Evolutionary conservation across 495 filamentous ascomycete genomes (phyloP).

Genomic region (Delitschia confertaspora): DNA sequence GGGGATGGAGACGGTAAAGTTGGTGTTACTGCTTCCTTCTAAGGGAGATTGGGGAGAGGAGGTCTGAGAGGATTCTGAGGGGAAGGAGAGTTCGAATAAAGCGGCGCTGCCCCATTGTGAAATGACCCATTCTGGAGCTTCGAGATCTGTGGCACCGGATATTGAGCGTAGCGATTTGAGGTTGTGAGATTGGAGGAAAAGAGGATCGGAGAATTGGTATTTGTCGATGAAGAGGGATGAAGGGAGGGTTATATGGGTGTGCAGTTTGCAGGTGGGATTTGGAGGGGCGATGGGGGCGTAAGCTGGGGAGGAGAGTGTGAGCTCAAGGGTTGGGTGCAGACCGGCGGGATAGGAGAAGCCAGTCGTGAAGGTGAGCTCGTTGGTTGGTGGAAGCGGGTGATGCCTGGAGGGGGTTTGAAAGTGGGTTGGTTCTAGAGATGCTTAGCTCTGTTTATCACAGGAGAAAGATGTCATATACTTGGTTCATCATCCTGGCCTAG

Average conservation of each 20-base stretch:
- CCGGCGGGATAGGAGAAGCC: constrained; percentile 62
- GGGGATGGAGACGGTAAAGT: constrained; percentile 70
- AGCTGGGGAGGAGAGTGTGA: constrained; percentile 31
- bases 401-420: constrained; percentile 92
- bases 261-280: constrained; percentile 53
- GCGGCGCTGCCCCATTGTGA: constrained; percentile 70
- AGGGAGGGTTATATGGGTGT: constrained; percentile 84
- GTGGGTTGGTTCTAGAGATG: constrained; percentile 52
- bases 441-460: constrained; percentile 4
- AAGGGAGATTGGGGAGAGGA: constrained; percentile 10
- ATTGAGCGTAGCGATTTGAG: constrained; percentile 58
- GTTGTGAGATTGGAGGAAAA: constrained; percentile 69
- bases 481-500: constrained; percentile 64
- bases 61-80: not conserved
- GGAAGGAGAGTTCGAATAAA: constrained; percentile 66
- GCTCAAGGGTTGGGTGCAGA: constrained; percentile 71
- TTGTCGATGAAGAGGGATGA: constrained; percentile 74
- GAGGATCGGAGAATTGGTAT: constrained; percentile 67
- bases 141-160: constrained; percentile 79
- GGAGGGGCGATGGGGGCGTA: constrained; percentile 34
- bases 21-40: not conserved
- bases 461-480: constrained; percentile 45
- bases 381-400: constrained; percentile 44
- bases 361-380: constrained; percentile 39
- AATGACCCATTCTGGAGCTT: constrained; percentile 78